Percentiles rank a stretch among this genome's conserved stretches.
Conservation (phyloP, 495 filamentous ascomycete species). For the Chaetomium tenue region DNA sequence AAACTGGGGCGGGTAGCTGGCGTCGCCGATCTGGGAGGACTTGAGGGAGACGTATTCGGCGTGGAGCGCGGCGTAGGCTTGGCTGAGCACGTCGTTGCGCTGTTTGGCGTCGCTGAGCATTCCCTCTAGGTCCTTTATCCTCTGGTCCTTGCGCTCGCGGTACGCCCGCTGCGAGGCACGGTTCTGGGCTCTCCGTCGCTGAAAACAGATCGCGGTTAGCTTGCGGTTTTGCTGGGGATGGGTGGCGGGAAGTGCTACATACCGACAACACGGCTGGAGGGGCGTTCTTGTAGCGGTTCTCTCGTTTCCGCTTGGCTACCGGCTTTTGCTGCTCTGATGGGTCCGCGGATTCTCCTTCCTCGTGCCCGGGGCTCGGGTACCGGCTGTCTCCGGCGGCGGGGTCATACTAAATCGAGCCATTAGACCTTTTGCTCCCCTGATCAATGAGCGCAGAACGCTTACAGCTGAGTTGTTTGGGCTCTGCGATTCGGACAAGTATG, state of each 20-base stretch:
- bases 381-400: constrained; percentile 34
- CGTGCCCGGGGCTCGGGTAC: constrained; percentile 42
- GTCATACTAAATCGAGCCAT: constrained; percentile 35
- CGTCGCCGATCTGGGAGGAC: constrained; percentile 30
- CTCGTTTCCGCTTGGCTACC: constrained; percentile 46
- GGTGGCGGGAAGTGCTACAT: constrained; percentile 25
- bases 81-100: constrained; percentile 44
- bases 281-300: constrained; percentile 52
- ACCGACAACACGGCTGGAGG: constrained; percentile 49
- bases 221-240: not conserved
- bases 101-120: constrained; percentile 61
- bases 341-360: constrained; percentile 45
- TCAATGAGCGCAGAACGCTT: constrained; percentile 10
- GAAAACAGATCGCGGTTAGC: constrained; percentile 26
- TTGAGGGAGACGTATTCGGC: constrained; percentile 45
- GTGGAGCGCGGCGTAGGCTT: constrained; percentile 44
- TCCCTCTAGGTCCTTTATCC: constrained; percentile 75
- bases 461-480: constrained; percentile 45
- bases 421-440: constrained; percentile 3
- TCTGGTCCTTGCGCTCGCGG: constrained; percentile 79
- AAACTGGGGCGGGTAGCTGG: constrained; percentile 23
- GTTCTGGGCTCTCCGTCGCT: constrained; percentile 59
- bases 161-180: constrained; percentile 71
- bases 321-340: constrained; percentile 35
- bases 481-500: constrained; percentile 44